Base-by-base conservation (phyloP, 331 rosid genomes). In the Prunus yedoensis region DNA sequence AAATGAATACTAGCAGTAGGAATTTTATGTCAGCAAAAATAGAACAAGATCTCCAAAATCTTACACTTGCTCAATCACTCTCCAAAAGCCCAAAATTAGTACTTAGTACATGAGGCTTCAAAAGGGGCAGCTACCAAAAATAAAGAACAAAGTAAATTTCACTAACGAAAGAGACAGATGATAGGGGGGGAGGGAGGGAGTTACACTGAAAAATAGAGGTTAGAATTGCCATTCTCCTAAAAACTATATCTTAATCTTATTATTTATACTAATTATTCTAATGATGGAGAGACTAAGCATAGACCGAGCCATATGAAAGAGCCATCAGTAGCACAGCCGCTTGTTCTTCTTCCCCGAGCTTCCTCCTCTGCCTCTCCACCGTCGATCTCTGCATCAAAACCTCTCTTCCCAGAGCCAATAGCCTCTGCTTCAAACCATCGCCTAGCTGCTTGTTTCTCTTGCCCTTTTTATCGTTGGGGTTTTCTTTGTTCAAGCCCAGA, bases 261-360 rank as follows among this genome's bases (percentile, higher is more conserved):
- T 27, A 38, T 20, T 62, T 63, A 68, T 77, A 73, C 35, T 58
- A 30, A 45, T 41, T 50, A 30, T 45, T 23, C 52, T 51, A 7
- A 46, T 21, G 10, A 21, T 20, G 43, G 43, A 38, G 43, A 18
- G 27, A 63, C 75, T 68, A 87, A 70, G 91, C 98, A 86, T 90
- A 94, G 45, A 94, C 97, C 8, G 97, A 94, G 82, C 97, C 99
- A 81, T 89, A 88, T 14, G 99, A 92, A 1, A 94, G 90, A 43
- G 97, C 93, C 99, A 94, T 94, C 60, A 94, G 80, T 0, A 94
- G 32, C 27, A 94, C 91, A 1, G 99, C 99, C 28, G 97, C 97
- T 88, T 92, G 91, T 79, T 94, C 97, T 61, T 92, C 99, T 70
- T 94, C 97, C 0, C 96, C 92, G 3, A 92, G 11, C 84, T 88